phyloP scores from a whole-genome alignment of 495 filamentous ascomycete species.

The Penicillium bialowiezense region DNA sequence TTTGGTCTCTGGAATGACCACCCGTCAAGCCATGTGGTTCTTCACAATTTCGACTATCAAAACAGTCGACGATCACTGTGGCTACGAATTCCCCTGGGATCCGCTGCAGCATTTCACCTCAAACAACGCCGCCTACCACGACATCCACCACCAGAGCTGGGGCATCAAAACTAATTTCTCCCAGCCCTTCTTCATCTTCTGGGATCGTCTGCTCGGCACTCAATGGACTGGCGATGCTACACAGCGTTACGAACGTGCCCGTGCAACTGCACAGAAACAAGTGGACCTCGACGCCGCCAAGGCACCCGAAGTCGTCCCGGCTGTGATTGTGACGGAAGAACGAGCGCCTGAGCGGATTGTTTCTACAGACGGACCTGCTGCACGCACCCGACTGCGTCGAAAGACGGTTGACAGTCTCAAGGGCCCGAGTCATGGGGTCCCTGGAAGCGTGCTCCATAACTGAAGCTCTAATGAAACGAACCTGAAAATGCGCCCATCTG shows the following conservation, averaged over 20 bases:
- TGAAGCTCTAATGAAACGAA: constrained; percentile 17
- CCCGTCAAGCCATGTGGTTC: constrained; percentile 79
- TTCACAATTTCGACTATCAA: constrained; percentile 85
- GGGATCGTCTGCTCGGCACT: constrained; percentile 48
- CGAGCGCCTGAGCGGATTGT: constrained; percentile 23
- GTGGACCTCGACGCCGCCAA: constrained; percentile 29
- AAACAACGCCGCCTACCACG: constrained; percentile 94
- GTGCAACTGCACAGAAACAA: constrained; percentile 41
- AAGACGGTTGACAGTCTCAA: constrained; percentile 44
- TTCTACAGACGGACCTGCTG: constrained; percentile 28
- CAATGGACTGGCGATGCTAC: constrained; percentile 45
- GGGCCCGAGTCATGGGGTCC: constrained; percentile 37
- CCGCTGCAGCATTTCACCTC: constrained; percentile 85
- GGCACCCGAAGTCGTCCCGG: constrained; percentile 7
- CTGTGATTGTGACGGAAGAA: constrained; percentile 10
- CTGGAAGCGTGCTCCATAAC: constrained; percentile 41
- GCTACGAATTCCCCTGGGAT: constrained; percentile 92
- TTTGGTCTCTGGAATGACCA: constrained; percentile 70
- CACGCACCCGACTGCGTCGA: constrained; percentile 36
- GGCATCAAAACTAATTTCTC: constrained; percentile 73
- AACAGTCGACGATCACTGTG: constrained; percentile 96
- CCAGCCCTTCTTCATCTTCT: constrained; percentile 52
- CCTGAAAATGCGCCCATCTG: constrained; percentile 9
- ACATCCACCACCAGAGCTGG: constrained; percentile 99
- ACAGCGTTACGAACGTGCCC: constrained; percentile 43